phyloP scores from a whole-genome alignment of 495 filamentous ascomycete genomes.

The Daldinia concentrica region DNA sequence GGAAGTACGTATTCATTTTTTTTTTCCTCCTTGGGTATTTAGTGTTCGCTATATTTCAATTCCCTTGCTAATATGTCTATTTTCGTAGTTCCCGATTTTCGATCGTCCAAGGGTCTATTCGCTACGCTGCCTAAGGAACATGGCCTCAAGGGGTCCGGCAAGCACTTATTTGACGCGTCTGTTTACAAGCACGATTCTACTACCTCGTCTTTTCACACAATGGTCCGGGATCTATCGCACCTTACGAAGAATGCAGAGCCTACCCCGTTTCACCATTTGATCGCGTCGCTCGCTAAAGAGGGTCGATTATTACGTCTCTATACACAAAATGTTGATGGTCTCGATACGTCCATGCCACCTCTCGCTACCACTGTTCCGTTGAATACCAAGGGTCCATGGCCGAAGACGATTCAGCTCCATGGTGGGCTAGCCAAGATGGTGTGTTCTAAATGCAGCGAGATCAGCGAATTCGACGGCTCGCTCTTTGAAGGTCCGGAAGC shows the following conservation, averaged over 20 bases:
- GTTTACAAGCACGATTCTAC: constrained; percentile 91
- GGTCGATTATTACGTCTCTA: constrained; percentile 92
- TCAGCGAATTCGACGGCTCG: constrained; percentile 77
- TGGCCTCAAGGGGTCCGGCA: constrained; percentile 91
- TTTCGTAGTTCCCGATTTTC: constrained; percentile 88
- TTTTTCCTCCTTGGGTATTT: background rate
- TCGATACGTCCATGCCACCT: constrained; percentile 86
- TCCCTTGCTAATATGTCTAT: constrained; percentile 38
- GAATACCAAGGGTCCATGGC: constrained; percentile 84
- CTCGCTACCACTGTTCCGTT: constrained; percentile 79
- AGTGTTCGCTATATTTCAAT: background rate
- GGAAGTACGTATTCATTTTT: constrained; percentile 80
- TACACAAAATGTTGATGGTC: constrained; percentile 94
- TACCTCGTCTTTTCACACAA: constrained; percentile 89
- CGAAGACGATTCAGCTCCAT: constrained; percentile 90
- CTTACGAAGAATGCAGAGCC: constrained; percentile 78
- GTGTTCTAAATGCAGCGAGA: constrained; percentile 86
- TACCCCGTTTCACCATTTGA: constrained; percentile 91
- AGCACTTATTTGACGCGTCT: constrained; percentile 95
- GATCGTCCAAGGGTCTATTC: constrained; percentile 89
- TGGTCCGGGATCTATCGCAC: constrained; percentile 88
- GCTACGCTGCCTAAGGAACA: constrained; percentile 81
- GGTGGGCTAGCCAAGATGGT: constrained; percentile 96
- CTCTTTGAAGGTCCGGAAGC: constrained; percentile 85
- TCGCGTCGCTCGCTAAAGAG: constrained; percentile 89